phyloP scores from a whole-genome alignment of 176 grass and related monocot genomes.

The Triticum timopheevii region DNA sequence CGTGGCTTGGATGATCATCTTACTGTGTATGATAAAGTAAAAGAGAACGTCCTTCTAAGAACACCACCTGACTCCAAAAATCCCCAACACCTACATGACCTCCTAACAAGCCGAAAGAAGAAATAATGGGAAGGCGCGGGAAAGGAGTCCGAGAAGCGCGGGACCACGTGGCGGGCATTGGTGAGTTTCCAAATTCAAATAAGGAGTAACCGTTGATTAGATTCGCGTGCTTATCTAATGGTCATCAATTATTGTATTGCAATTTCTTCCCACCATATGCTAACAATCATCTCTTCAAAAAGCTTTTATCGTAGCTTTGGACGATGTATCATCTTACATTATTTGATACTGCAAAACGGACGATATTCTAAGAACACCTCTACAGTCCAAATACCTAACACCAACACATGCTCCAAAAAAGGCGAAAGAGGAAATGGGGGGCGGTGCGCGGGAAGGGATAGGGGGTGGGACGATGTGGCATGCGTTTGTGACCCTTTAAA shows the following conservation, averaged over 20 bases:
- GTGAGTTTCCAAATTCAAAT: neutral
- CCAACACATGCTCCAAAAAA: too few relatives aligned
- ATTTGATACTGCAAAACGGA: neutral
- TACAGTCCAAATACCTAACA: neutral
- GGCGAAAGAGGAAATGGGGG: too few relatives aligned
- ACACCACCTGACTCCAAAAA: fast-evolving
- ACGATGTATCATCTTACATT: neutral
- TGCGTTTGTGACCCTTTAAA: too few relatives aligned
- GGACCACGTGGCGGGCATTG: neutral
- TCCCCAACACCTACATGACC: neutral
- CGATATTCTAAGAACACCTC: neutral
- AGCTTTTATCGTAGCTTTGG: too few relatives aligned
- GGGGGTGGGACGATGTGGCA: too few relatives aligned
- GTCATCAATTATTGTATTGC: neutral
- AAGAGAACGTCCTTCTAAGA: neutral
- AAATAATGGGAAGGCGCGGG: neutral
- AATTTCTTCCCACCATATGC: neutral
- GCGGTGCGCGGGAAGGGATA: too few relatives aligned
- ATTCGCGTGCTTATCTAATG: neutral
- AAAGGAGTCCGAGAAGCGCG: neutral
- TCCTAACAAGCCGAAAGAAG: neutral
- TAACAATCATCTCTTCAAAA: neutral
- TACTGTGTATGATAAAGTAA: neutral
- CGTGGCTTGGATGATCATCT: neutral
- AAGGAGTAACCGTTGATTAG: neutral